Conservation (phyloP, 192 early-diverging fungal genomes). For the Rhizophlyctis rosea region DNA sequence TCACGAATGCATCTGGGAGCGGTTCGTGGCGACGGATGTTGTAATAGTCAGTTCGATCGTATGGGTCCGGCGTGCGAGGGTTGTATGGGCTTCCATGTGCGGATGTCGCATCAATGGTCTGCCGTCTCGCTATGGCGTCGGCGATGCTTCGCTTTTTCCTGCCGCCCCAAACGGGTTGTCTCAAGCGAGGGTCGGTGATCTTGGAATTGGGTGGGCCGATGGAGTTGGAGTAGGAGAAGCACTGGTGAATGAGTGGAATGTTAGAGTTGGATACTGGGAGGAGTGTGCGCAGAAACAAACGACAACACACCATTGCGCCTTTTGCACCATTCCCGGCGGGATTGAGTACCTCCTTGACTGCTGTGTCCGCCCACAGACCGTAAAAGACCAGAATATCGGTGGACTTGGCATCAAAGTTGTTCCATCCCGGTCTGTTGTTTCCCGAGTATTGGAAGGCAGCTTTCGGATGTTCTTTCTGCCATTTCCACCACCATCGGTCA, state of each 20-base stretch:
- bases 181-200: no score
- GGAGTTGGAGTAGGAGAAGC: no score
- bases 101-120: no score
- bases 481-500: slow-evolving; percentile 40
- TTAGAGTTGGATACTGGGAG: no score
- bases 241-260: no score
- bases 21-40: slow-evolving; percentile 17
- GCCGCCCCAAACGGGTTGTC: no score
- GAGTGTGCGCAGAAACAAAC: no score
- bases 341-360: slow-evolving; percentile 14
- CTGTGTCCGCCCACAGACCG: slow-evolving; percentile 18
- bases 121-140: no score
- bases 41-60: slow-evolving; percentile 26
- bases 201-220: no score
- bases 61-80: slow-evolving; percentile 11
- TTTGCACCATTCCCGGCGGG: slow-evolving; percentile 5
- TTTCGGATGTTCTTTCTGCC: slow-evolving; percentile 28
- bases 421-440: neutral
- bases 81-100: slow-evolving; percentile 7
- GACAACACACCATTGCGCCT: no score
- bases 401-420: neutral
- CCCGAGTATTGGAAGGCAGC: slow-evolving; percentile 21
- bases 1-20: slow-evolving; percentile 15
- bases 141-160: no score
- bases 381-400: slow-evolving; percentile 16